Conservation (phyloP, 257 asterid genomes). For the Anisodus tanguticus region DNA sequence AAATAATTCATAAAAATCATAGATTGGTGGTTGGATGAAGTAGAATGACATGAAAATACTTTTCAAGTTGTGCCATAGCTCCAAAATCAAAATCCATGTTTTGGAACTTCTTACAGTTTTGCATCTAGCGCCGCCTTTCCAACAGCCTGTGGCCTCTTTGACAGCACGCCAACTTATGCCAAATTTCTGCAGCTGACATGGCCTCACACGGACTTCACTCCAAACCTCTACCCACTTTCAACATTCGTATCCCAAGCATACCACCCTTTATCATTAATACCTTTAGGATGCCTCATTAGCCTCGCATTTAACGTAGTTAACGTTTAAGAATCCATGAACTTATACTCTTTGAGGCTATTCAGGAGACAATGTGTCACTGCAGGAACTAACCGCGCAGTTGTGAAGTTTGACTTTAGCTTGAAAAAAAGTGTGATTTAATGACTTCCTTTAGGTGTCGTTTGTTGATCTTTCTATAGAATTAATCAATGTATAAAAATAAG, state of each 20-base stretch:
- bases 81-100: slow-evolving; percentile 3
- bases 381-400: not conserved
- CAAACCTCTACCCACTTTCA: not conserved
- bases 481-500: not conserved
- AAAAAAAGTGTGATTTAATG: not conserved
- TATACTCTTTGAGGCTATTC: not conserved
- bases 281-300: not conserved
- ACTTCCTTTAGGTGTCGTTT: not conserved
- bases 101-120: not conserved
- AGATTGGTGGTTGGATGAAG: not conserved
- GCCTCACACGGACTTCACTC: not conserved
- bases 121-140: not conserved
- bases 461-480: not conserved
- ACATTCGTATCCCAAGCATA: slow-evolving; percentile 8
- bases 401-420: not conserved
- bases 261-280: not conserved
- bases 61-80: not conserved
- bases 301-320: not conserved
- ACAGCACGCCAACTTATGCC: not conserved
- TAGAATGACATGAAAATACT: slow-evolving; percentile 16
- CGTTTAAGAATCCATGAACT: not conserved
- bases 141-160: not conserved
- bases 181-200: not conserved
- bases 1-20: not conserved
- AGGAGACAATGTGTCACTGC: not conserved